These are phyloP conservation scores for Hanseniaspora taiwanica DNA, from an alignment of 805 yeast genomes.

Conservation along the genomic window DNA sequence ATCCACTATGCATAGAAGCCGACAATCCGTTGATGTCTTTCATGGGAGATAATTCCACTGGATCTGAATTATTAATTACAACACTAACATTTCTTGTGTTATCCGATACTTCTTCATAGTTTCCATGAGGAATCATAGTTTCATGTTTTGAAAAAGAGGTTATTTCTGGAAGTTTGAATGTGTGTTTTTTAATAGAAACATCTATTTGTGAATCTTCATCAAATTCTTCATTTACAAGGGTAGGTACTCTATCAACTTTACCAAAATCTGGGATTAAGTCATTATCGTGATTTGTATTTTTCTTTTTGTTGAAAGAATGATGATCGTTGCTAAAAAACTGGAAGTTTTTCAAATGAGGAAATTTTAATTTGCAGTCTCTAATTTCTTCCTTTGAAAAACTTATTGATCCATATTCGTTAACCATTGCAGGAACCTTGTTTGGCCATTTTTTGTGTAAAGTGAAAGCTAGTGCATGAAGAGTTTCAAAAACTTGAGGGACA, in stretches of 20 bases:
- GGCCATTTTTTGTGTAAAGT: conserved; percentile 44
- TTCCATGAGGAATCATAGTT: neutral
- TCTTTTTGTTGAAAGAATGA: conserved; percentile 14
- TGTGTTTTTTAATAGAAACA: no score
- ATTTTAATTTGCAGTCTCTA: conserved; percentile 43
- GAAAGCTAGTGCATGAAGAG: conserved; percentile 77
- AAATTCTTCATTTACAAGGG: neutral
- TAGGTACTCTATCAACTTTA: conserved; percentile 1
- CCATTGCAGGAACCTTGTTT: conserved; percentile 46
- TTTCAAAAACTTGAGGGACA: conserved; percentile 86
- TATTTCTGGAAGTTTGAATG: no score
- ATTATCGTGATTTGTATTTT: conserved; percentile 7
- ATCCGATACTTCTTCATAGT: neutral
- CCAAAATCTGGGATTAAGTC: conserved; percentile 17
- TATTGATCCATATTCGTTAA: conserved; percentile 46
- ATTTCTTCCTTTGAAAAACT: conserved; percentile 56
- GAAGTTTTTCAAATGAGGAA: conserved; percentile 72
- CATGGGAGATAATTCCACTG: neutral
- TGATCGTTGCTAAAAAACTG: conserved; percentile 35
- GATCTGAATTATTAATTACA: neutral
- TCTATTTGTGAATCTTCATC: neutral
- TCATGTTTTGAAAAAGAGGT: no score
- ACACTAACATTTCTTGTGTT: neutral
- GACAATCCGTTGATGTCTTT: neutral
- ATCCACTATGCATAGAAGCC: neutral